Conservation (phyloP, 768 basidiomycete genomes). For the Leccinum boreale region DNA sequence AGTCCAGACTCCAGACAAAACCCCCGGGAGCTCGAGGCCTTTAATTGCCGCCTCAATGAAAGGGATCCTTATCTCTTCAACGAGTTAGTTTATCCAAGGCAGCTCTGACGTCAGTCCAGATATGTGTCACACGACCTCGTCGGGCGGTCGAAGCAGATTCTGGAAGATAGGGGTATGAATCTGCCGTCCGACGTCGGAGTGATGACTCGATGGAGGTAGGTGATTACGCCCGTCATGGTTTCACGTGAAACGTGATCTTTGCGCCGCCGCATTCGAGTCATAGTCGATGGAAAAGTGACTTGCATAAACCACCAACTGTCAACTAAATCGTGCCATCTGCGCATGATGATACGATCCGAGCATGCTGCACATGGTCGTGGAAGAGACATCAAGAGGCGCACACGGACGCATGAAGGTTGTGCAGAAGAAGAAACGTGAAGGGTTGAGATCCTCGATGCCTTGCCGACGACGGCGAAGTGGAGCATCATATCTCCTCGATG, state of each 20-base stretch:
- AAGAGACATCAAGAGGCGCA: background rate
- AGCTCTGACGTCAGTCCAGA: background rate
- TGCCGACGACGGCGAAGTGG: background rate
- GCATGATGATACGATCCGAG: background rate
- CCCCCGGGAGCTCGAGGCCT: background rate
- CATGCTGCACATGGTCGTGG: background rate
- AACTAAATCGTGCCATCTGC: background rate
- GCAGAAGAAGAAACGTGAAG: slow-evolving; percentile 2
- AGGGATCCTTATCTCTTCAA: background rate
- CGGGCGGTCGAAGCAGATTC: background rate
- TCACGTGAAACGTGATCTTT: background rate
- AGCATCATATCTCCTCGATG: background rate
- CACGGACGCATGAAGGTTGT: background rate
- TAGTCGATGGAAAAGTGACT: background rate
- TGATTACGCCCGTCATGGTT: background rate
- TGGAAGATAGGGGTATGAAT: background rate
- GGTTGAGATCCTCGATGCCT: background rate
- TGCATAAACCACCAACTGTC: background rate
- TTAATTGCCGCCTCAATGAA: background rate
- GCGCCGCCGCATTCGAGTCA: background rate
- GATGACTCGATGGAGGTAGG: background rate
- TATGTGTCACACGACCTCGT: background rate
- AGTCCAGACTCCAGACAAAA: background rate
- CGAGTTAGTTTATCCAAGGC: background rate
- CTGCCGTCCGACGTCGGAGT: background rate